Percentiles rank a stretch among this genome's conserved stretches.
Evolutionary conservation across 345 rosid genomes (phyloP).

Genomic region (Murraya paniculata): DNA sequence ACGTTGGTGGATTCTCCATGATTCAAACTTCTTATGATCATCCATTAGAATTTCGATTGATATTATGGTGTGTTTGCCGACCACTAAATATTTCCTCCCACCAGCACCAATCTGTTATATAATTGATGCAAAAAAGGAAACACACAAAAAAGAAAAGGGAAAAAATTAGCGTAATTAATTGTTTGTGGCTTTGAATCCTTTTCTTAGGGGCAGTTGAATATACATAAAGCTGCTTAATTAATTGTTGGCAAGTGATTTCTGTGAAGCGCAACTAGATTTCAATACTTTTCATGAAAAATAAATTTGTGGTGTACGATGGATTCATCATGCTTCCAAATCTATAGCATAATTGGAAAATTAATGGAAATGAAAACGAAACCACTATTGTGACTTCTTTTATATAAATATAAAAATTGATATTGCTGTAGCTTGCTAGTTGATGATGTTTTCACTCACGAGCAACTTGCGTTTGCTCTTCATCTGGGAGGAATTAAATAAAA

Average conservation of each 20-base stretch:
- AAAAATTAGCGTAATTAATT: too few relatives aligned
- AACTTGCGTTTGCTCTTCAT: constrained; percentile 3
- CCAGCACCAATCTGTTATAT: not conserved
- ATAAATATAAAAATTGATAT: too few relatives aligned
- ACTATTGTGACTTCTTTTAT: not conserved
- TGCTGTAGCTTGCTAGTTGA: not conserved
- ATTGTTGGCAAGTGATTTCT: not conserved
- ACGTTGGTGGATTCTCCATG: not conserved
- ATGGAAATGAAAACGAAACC: not conserved
- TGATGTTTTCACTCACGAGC: constrained; percentile 4
- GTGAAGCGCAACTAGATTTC: not conserved
- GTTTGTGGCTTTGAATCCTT: not conserved
- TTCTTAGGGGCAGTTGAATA: not conserved
- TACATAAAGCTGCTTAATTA: not conserved
- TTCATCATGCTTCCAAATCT: not conserved
- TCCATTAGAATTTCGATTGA: not conserved
- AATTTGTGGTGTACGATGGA: not conserved
- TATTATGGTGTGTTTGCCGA: not conserved
- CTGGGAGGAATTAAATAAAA: not conserved
- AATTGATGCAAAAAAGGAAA: not conserved
- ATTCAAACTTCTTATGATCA: not conserved
- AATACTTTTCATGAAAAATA: not conserved
- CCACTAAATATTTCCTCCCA: not conserved
- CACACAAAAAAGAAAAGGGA: too few relatives aligned
- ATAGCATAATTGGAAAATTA: not conserved